Conservation (phyloP, 202 grass and related monocot genomes). For the Saccharum hybrid region DNA sequence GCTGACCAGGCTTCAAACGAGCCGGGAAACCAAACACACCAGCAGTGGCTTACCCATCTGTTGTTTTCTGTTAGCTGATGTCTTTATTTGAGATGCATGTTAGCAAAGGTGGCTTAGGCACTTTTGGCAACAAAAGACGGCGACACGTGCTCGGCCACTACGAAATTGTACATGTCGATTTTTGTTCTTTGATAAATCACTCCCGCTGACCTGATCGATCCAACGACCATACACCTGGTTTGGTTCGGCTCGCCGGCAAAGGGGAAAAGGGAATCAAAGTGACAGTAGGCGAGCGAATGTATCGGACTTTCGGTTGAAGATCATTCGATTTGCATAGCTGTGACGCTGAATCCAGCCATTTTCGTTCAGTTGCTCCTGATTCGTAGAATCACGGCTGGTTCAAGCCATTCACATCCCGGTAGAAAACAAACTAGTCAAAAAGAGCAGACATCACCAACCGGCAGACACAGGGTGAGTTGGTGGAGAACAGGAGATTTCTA, state of each 20-base stretch:
- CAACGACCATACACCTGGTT: conserved; percentile 1
- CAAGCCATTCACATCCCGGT: not conserved
- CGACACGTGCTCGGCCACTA: not conserved
- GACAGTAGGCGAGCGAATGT: not conserved
- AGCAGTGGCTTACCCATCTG: no score
- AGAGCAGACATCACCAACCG: conserved; percentile 15
- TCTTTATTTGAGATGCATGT: not conserved
- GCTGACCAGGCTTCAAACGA: no score
- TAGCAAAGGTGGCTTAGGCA: not conserved
- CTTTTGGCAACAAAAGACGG: not conserved
- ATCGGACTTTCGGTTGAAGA: not conserved
- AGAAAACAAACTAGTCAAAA: conserved; percentile 29
- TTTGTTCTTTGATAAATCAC: not conserved
- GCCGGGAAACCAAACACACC: no score
- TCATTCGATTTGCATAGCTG: not conserved
- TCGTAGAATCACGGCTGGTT: not conserved
- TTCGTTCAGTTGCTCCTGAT: not conserved
- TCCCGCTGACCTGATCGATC: not conserved
- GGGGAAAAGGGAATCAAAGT: not conserved
- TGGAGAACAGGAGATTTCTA: not conserved
- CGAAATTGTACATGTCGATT: not conserved
- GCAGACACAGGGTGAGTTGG: not conserved
- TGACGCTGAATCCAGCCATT: not conserved
- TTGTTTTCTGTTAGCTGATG: not conserved
- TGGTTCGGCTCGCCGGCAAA: not conserved